Evolutionary conservation across 352 stramenopile species (phyloP).

Genomic region (Phytophthora cactorum): DNA sequence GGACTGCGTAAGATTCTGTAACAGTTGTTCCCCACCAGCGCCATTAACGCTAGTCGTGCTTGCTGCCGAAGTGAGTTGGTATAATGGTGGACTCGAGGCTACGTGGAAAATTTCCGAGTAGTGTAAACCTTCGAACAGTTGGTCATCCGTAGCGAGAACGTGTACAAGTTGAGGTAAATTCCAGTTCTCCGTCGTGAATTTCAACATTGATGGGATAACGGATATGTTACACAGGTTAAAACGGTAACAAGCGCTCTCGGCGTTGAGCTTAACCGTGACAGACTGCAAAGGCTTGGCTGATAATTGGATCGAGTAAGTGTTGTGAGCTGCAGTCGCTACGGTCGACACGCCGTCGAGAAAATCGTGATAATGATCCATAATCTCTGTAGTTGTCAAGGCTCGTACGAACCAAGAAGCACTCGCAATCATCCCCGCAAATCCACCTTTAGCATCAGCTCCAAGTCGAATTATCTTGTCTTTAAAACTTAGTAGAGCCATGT

Average conservation of each 20-base stretch:
- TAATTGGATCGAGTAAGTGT: slow-evolving; percentile 59
- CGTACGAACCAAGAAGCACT: slow-evolving; percentile 66
- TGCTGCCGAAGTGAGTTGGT: slow-evolving; percentile 39
- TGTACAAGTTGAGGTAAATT: slow-evolving; percentile 41
- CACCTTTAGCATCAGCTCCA: slow-evolving; percentile 19
- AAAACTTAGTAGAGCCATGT: slow-evolving; percentile 46
- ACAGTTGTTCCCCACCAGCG: slow-evolving; percentile 3
- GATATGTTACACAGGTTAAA: slow-evolving; percentile 79
- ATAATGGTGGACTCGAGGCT: slow-evolving; percentile 34
- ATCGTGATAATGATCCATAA: slow-evolving; percentile 76
- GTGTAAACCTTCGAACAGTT: slow-evolving; percentile 66
- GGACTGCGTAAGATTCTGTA: slow-evolving; percentile 15
- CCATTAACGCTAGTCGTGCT: slow-evolving; percentile 33
- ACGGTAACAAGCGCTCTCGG: slow-evolving; percentile 68
- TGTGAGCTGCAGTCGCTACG: slow-evolving; percentile 42
- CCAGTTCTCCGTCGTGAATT: slow-evolving; percentile 58
- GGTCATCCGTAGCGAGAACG: slow-evolving; percentile 59
- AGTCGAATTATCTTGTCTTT: slow-evolving; percentile 38
- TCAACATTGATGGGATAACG: slow-evolving; percentile 40
- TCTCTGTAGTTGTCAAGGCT: slow-evolving; percentile 40
- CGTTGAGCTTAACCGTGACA: slow-evolving; percentile 57
- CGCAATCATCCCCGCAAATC: slow-evolving; percentile 49
- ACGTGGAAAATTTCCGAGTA: slow-evolving; percentile 36
- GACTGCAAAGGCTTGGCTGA: slow-evolving; percentile 47
- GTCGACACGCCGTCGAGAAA: slow-evolving; percentile 43